Evolutionary conservation across 176 grass and related monocot genomes (phyloP).

Genomic region (Carex kokanica): DNA sequence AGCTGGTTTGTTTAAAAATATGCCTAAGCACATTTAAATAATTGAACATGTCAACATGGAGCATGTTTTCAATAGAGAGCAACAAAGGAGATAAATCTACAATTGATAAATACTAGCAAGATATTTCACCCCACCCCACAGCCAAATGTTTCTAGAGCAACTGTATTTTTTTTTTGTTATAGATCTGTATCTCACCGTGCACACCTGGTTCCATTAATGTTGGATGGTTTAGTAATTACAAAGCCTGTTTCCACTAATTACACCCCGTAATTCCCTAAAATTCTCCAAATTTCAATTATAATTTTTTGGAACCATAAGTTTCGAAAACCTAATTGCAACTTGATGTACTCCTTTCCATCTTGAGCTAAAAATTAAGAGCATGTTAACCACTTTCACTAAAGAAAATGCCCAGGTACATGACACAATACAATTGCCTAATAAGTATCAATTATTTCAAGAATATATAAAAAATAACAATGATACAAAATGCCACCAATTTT

Average conservation of each 20-base stretch:
- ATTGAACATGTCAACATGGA: not conserved
- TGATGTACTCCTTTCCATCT: not conserved
- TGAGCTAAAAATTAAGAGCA: not conserved
- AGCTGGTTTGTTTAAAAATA: not conserved
- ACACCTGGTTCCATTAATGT: not conserved
- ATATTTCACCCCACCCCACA: not conserved
- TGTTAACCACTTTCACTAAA: not conserved
- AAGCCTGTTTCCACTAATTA: not conserved
- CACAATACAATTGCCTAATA: not conserved
- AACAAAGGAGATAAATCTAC: slow-evolving; percentile 1
- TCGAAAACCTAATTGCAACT: not conserved
- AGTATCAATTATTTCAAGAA: not conserved
- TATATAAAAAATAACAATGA: not conserved
- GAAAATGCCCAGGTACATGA: not conserved
- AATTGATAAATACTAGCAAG: slow-evolving; percentile 7
- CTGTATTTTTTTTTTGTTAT: not conserved
- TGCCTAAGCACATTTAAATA: slow-evolving; percentile 9
- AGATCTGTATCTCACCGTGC: not conserved
- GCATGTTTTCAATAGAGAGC: not conserved
- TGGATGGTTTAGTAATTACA: not conserved
- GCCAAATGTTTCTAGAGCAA: not conserved
- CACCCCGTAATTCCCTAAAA: not conserved
- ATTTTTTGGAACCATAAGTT: slow-evolving; percentile 9
- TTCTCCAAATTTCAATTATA: not conserved
- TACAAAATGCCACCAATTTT: not conserved